Evolutionary conservation across 805 yeast genomes (phyloP).

Genomic region (Scheffersomyces lignosus): DNA sequence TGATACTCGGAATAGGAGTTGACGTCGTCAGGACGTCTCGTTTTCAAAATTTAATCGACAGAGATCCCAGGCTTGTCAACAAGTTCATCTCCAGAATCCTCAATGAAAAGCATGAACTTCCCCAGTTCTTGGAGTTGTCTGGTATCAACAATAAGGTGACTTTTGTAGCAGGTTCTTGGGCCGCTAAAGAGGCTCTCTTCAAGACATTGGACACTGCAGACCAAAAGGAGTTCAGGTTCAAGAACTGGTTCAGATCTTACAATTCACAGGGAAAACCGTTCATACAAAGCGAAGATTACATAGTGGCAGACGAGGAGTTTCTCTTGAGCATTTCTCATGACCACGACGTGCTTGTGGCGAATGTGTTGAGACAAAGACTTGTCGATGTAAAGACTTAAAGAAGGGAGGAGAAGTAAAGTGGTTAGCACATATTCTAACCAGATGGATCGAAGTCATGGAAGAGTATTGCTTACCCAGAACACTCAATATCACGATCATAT

Average conservation of each 20-base stretch:
- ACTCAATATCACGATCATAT: too few species aligned
- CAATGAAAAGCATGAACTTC: slow-evolving; percentile 46
- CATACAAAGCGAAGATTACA: slow-evolving; percentile 32
- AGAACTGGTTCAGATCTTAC: slow-evolving; percentile 55
- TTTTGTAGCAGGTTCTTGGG: slow-evolving; percentile 62
- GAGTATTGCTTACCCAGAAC: too few species aligned
- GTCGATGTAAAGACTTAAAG: too few species aligned
- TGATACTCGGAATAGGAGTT: slow-evolving; percentile 53
- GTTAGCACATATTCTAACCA: neutral
- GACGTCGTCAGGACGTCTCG: slow-evolving; percentile 54
- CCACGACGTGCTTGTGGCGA: slow-evolving; percentile 55
- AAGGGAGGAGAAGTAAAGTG: neutral
- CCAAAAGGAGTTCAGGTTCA: slow-evolving; percentile 56
- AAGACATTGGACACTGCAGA: slow-evolving; percentile 52
- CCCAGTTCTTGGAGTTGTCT: slow-evolving; percentile 23
- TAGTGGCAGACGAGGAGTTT: slow-evolving; percentile 44
- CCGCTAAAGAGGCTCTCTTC: slow-evolving; percentile 71
- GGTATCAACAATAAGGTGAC: slow-evolving; percentile 26
- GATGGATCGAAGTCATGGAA: neutral
- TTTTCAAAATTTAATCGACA: slow-evolving; percentile 36
- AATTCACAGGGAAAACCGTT: slow-evolving; percentile 45
- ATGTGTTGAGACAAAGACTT: slow-evolving; percentile 53
- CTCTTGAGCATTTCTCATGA: slow-evolving; percentile 65
- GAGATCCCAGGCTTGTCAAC: slow-evolving; percentile 28
- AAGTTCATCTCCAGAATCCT: slow-evolving; percentile 50